These are phyloP conservation scores for Fusarium chlamydosporum DNA, from an alignment of 2,329 filamentous ascomycete species.

Conservation along the genomic window DNA sequence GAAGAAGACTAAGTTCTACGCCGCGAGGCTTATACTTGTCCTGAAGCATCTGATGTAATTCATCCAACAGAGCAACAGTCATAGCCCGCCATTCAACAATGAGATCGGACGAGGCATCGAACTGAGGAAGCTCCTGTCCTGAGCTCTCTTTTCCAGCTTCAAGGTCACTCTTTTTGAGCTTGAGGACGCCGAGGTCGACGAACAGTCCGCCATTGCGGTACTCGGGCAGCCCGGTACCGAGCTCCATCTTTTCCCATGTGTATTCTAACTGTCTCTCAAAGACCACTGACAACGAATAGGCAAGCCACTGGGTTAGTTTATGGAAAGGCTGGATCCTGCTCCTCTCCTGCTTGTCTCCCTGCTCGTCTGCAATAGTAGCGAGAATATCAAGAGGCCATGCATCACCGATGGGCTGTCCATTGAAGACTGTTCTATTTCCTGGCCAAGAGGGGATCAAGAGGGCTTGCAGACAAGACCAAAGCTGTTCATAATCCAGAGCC, in stretches of 20 bases:
- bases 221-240: conserved; percentile 77
- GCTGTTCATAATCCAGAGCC: conserved; percentile 26
- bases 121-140: conserved; percentile 62
- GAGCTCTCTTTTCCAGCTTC: conserved; percentile 61
- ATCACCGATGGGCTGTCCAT: conserved; percentile 62
- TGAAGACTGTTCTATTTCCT: conserved; percentile 64
- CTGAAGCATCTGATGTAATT: conserved; percentile 56
- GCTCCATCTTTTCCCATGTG: conserved; percentile 65
- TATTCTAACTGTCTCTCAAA: conserved; percentile 67
- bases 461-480: conserved; percentile 60
- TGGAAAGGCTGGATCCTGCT: conserved; percentile 67
- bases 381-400: conserved; percentile 62
- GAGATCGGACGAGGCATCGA: conserved; percentile 68
- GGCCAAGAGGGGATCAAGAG: conserved; percentile 66
- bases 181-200: conserved; percentile 69
- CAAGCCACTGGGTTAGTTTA: conserved; percentile 79
- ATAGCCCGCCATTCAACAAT: conserved; percentile 73
- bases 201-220: conserved; percentile 81
- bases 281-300: conserved; percentile 79
- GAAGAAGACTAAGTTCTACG: conserved; percentile 59
- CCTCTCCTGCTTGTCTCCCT: neutral
- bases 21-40: conserved; percentile 52
- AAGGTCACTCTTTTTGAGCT: conserved; percentile 62
- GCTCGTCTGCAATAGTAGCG: neutral
- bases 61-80: conserved; percentile 70